Base-by-base conservation (phyloP, 306 rosid genomes). In the Sechiopsis laciniata region DNA sequence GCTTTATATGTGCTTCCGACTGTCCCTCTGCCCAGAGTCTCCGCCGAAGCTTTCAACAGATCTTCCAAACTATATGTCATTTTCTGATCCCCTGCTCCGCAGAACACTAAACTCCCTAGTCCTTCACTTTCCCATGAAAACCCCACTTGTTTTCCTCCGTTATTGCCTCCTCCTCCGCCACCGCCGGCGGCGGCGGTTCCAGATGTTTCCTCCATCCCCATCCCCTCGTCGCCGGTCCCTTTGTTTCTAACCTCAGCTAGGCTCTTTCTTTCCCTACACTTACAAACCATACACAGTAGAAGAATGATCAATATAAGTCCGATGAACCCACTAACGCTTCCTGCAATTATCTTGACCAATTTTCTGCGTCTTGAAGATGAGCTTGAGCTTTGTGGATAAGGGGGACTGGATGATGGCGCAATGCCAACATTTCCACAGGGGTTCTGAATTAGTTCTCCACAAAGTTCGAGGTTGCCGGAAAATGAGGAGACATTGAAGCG, bases 101-200 rank as follows among this genome's bases (percentile, higher is more conserved):
- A 89, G 88, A 94, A 94, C 89, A 94, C 97, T 85, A 94, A 20
- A 46, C 86, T 91, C 86, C 99, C 99, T 70, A 91, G 74, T 68
- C 92, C 99, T 84, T 91, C 97, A 14, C 83, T 80, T 62, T 94
- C 99, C 99, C 99, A 94, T 6, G 92, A 86, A 85, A 94, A 91
- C 0, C 79, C 94, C 68, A 87, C 91, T 55, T 67, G 82, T 76
- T 86, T 88, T 12, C 80, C 84, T 0, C 80, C 89, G 4, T 73
- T 80, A 78, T 85, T 83, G 83, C 86, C 80, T 42, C 85, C 76
- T 11, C 82, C 76, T 11, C 82, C 70, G 72, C 89, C 85, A 57
- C 82, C 79, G 7, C 4, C 37, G 5, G 5, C 37, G 37, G 55
- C 82, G 0, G 37, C 68, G 0, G 42, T 77, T 2, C 77, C 60